phyloP scores from a whole-genome alignment of 202 grass and related monocot genomes.

The Panicum virgatum region DNA sequence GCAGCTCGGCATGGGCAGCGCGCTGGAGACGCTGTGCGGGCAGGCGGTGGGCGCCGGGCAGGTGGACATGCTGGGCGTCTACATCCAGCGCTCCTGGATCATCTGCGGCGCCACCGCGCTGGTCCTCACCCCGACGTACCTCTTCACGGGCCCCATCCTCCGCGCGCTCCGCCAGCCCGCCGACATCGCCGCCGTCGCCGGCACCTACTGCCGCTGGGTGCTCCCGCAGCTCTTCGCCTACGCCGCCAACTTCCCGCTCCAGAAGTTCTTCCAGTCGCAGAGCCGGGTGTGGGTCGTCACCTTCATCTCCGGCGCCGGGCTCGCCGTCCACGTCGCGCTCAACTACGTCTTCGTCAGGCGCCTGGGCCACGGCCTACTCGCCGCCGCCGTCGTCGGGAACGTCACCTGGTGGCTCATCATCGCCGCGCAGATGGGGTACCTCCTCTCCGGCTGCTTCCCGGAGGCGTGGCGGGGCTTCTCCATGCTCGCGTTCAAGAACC shows the following conservation, averaged over 20 bases:
- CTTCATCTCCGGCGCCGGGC: slow-evolving; percentile 49
- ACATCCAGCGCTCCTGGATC: slow-evolving; percentile 75
- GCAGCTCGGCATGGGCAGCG: slow-evolving; percentile 80
- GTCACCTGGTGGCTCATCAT: slow-evolving; percentile 61
- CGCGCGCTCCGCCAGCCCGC: slow-evolving; percentile 40
- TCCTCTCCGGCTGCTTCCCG: slow-evolving; percentile 53
- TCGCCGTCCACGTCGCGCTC: slow-evolving; percentile 56
- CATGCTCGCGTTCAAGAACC: slow-evolving; percentile 47
- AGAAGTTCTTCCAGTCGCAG: slow-evolving; percentile 81
- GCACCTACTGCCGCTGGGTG: slow-evolving; percentile 48
- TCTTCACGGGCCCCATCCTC: slow-evolving; percentile 53
- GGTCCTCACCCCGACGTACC: slow-evolving; percentile 41
- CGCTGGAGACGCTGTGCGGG: slow-evolving; percentile 75
- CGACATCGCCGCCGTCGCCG: slow-evolving; percentile 45
- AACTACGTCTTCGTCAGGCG: slow-evolving; percentile 58
- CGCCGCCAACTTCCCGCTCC: slow-evolving; percentile 75
- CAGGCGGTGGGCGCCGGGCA: slow-evolving; percentile 71
- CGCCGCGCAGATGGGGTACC: slow-evolving; percentile 45
- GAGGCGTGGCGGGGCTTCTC: slow-evolving; percentile 67
- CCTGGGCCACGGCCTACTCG: slow-evolving; percentile 45
- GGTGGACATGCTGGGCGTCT: slow-evolving; percentile 58
- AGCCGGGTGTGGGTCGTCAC: slow-evolving; percentile 70
- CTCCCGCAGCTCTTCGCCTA: slow-evolving; percentile 64
- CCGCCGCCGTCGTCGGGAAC: slow-evolving; percentile 57
- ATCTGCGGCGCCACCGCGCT: slow-evolving; percentile 55